Percentiles rank a stretch among this genome's conserved stretches.
Conservation (phyloP, 2,329 filamentous ascomycete species). For the Aotearoamyces nothofagi region DNA sequence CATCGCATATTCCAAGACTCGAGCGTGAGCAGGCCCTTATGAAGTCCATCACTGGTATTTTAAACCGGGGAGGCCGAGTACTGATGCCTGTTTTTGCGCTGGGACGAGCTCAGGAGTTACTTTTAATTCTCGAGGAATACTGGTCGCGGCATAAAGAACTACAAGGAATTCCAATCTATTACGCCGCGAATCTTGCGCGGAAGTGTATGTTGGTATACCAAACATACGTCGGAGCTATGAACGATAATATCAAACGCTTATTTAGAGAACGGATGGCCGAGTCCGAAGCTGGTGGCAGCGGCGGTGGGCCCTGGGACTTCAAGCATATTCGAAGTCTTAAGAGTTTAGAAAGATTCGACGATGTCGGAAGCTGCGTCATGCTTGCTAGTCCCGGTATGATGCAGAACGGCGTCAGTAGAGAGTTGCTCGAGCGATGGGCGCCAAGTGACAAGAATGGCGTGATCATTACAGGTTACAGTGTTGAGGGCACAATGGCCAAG, state of each 20-base stretch:
- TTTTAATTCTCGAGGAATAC: constrained; percentile 93
- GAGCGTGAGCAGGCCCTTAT: constrained; percentile 89
- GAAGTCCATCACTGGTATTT: constrained; percentile 82
- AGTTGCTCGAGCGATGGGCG: constrained; percentile 88
- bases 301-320: constrained; percentile 92
- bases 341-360: constrained; percentile 88
- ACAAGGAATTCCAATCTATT: constrained; percentile 90
- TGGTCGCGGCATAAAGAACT: constrained; percentile 83
- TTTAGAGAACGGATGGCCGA: constrained; percentile 87
- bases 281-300: constrained; percentile 67
- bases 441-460: constrained; percentile 96
- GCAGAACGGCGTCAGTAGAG: constrained; percentile 86
- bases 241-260: constrained; percentile 95
- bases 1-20: constrained; percentile 76
- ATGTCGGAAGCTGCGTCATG: constrained; percentile 93
- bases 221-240: constrained; percentile 97
- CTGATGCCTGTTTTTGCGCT: constrained; percentile 93
- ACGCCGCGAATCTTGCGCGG: constrained; percentile 83
- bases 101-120: constrained; percentile 81
- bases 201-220: constrained; percentile 99
- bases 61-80: constrained; percentile 84
- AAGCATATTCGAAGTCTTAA: constrained; percentile 85
- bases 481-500: constrained; percentile 97
- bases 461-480: constrained; percentile 94
- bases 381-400: constrained; percentile 96